phyloP scores from a whole-genome alignment of 495 filamentous ascomycete genomes.

The Aspergillus asperescens region DNA sequence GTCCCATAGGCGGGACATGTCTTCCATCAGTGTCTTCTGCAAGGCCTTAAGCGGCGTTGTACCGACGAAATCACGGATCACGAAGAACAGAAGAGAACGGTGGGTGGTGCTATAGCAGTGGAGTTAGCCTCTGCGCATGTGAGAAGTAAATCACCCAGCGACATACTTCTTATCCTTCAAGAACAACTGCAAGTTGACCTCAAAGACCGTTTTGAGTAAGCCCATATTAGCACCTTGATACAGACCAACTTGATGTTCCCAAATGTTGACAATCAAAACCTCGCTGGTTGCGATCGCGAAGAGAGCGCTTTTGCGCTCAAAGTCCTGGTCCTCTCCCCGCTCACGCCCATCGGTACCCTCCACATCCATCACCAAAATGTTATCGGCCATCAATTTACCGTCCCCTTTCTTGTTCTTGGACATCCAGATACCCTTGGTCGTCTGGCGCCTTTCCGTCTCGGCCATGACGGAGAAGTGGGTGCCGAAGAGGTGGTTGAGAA shows the following conservation, averaged over 20 bases:
- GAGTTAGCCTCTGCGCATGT: constrained; percentile 20
- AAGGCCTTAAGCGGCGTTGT: constrained; percentile 83
- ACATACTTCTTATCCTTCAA: constrained; percentile 86
- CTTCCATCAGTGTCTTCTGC: constrained; percentile 81
- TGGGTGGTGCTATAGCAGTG: constrained; percentile 63
- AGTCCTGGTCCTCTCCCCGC: constrained; percentile 96
- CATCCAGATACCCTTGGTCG: constrained; percentile 99
- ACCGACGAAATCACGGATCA: constrained; percentile 94
- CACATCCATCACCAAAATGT: constrained; percentile 98
- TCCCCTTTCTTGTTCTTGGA: constrained; percentile 76
- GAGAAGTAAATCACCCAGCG: not conserved
- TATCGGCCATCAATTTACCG: constrained; percentile 73
- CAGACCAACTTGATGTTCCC: constrained; percentile 97
- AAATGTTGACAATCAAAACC: constrained; percentile 96
- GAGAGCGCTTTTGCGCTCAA: constrained; percentile 94
- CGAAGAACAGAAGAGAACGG: constrained; percentile 92
- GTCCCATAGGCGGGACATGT: constrained; percentile 86
- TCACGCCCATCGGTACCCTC: constrained; percentile 97
- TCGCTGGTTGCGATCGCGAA: constrained; percentile 97
- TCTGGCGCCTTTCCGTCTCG: constrained; percentile 83
- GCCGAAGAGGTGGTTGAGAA: constrained; percentile 93
- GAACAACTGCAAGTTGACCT: constrained; percentile 95
- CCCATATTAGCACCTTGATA: constrained; percentile 99
- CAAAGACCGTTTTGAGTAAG: constrained; percentile 94
- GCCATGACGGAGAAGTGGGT: constrained; percentile 97